Base-by-base conservation (phyloP, 306 rosid genomes). In the Acacia melanoxylon region DNA sequence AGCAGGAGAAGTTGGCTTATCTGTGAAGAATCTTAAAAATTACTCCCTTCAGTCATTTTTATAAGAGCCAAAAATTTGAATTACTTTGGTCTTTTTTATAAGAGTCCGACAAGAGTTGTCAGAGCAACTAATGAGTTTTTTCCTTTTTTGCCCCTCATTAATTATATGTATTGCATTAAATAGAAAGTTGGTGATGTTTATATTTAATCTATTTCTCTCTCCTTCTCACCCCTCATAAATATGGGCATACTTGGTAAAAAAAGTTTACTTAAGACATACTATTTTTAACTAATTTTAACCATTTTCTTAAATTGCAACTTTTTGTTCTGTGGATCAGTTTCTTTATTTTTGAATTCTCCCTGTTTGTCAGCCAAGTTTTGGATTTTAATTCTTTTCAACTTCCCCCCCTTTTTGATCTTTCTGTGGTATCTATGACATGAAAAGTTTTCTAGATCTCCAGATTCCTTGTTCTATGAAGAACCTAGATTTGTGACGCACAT, bases 401-500 rank as follows among this genome's bases (percentile, higher is more conserved):
- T 74, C n/a, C 40, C 4, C 33, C 54, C n/a, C 6, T 10, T 29
- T 29, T 29, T 15, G 31, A 27, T 63, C 41, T 70, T 71, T 71
- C 29, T 49, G 62, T 51, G 61, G 22, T 68, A 31, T 41, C 44
- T 52, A 27, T 54, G 62, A 84, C 71, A 11, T 44, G 68, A 31
- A 51, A 79, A 20, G 6, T 56, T 67, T 84, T 62, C 58, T 62
- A 93, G 94, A 88, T 87, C 96, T 24, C 51, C 91, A 45, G 97
- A 91, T 88, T 8, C 91, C 11, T 12, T 78, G 77, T 93, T 93
- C 91, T 93, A 93, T 45, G 96, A 93, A 82, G 40, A 87, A 74
- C 97, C 97, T 6, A 91, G 97, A 68, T 91, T 93, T 79, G 97
- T 90, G 86, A 90, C 97, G 3, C 97, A 93, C 83, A 93, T 93